Evolutionary conservation across 176 grass and related monocot species (phyloP).

Genomic region (Neostapfia colusana): DNA sequence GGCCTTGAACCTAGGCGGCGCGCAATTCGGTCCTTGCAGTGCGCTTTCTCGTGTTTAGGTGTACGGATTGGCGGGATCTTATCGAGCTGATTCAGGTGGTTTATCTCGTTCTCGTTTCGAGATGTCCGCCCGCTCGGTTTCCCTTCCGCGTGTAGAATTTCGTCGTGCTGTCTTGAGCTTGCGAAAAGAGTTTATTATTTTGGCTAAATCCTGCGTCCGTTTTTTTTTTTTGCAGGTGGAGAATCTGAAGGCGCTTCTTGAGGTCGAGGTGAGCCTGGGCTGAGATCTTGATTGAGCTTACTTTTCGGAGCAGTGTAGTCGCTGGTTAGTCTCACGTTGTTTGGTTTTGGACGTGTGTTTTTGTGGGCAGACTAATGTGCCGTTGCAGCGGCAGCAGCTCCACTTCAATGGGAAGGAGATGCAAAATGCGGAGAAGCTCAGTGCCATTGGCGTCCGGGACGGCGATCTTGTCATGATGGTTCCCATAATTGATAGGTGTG

Average conservation of each 20-base stretch:
- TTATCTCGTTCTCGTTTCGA: neutral
- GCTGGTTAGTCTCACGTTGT: constrained; percentile 43
- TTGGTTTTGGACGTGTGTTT: constrained; percentile 18
- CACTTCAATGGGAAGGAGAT: constrained; percentile 94
- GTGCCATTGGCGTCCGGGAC: constrained; percentile 58
- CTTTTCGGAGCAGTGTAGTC: neutral
- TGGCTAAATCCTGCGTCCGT: constrained; percentile 4
- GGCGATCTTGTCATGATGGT: constrained; percentile 86
- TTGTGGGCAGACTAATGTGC: constrained; percentile 59
- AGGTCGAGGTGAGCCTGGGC: constrained; percentile 74
- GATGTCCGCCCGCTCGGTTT: neutral
- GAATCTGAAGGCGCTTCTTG: constrained; percentile 92
- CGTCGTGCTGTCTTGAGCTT: neutral
- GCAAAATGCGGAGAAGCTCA: constrained; percentile 66
- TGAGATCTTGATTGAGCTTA: neutral
- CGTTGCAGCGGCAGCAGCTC: constrained; percentile 67
- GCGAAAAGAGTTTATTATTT: neutral
- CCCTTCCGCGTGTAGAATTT: neutral
- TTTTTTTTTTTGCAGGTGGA: constrained; percentile 60
- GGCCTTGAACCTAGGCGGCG: neutral
- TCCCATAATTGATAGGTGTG: constrained; percentile 45
- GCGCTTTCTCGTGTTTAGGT: neutral
- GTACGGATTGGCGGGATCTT: constrained; percentile 26
- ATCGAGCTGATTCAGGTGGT: neutral
- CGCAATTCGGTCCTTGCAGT: neutral